Evolutionary conservation across 2,329 filamentous ascomycete species (phyloP).

Genomic region (Monosporascus sp.): DNA sequence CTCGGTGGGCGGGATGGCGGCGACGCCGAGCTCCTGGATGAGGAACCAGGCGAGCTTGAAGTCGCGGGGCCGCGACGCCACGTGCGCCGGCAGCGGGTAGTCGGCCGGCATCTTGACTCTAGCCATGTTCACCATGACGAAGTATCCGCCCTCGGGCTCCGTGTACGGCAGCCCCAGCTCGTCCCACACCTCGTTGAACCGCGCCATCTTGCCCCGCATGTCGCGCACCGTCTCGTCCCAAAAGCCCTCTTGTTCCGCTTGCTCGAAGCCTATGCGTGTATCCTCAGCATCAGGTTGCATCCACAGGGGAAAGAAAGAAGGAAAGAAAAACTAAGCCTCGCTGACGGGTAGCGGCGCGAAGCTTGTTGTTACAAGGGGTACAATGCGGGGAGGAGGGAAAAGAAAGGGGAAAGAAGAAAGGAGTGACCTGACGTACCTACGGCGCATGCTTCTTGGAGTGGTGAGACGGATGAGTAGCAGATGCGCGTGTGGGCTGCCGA

Average conservation of each 20-base stretch:
- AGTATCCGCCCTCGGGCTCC: constrained; percentile 94
- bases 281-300: neutral
- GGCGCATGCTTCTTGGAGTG: constrained; percentile 88
- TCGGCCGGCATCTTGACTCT: constrained; percentile 78
- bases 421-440: constrained; percentile 46
- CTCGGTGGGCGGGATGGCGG: constrained; percentile 81
- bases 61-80: constrained; percentile 79
- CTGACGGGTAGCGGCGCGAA: too few species aligned
- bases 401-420: neutral
- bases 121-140: constrained; percentile 88
- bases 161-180: constrained; percentile 77
- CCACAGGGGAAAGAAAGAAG: neutral
- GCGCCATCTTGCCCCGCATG: constrained; percentile 84
- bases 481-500: constrained; percentile 91
- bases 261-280: constrained; percentile 61
- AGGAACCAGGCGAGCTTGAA: constrained; percentile 96
- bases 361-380: neutral
- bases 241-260: constrained; percentile 79
- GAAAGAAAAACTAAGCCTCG: neutral
- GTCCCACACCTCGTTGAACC: constrained; percentile 76
- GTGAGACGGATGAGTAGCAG: constrained; percentile 90
- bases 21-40: constrained; percentile 93
- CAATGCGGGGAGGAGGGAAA: neutral
- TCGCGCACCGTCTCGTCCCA: constrained; percentile 79
- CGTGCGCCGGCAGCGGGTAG: constrained; percentile 86